A percentile compares a stretch with the other conserved stretches of the same genome.
Conservation (phyloP, 805 yeast genomes). For the Zygoascus bituminiphila region DNA sequence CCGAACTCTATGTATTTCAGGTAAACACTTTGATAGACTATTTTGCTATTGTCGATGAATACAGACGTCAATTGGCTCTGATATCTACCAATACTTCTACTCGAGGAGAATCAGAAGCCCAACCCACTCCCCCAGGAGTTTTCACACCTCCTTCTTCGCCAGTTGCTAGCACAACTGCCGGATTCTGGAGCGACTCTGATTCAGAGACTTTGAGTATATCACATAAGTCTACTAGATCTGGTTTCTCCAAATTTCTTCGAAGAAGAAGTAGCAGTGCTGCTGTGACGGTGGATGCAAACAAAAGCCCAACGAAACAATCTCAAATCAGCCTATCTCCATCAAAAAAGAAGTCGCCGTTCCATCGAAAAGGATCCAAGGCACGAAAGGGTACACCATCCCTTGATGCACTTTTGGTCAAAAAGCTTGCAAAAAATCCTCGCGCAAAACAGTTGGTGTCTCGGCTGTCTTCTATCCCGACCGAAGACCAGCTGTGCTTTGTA, state of each 20-base stretch:
- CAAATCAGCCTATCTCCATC: background rate
- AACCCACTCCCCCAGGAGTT: background rate
- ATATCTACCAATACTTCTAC: background rate
- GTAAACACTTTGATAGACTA: constrained; percentile 9
- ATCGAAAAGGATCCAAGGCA: background rate
- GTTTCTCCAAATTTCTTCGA: background rate
- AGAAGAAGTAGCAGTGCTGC: background rate
- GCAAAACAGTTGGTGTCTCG: constrained; percentile 3
- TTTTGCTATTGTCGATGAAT: constrained; percentile 2
- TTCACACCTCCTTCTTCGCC: background rate
- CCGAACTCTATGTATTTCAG: constrained; percentile 5
- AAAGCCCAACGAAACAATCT: background rate
- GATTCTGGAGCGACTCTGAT: background rate
- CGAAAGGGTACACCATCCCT: background rate
- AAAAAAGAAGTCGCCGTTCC: background rate
- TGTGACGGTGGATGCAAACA: background rate
- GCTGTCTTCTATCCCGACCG: background rate
- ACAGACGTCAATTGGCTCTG: background rate
- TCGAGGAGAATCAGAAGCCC: constrained; percentile 1
- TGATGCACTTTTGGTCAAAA: background rate
- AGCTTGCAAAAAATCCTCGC: background rate
- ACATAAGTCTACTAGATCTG: background rate
- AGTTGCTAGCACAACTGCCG: constrained; percentile 1
- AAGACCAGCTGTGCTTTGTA: constrained; percentile 11
- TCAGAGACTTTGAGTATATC: background rate